A percentile compares a stretch with the other conserved stretches of the same genome.
Conservation (phyloP, 345 rosid genomes). For the Pelargonium nanum region DNA sequence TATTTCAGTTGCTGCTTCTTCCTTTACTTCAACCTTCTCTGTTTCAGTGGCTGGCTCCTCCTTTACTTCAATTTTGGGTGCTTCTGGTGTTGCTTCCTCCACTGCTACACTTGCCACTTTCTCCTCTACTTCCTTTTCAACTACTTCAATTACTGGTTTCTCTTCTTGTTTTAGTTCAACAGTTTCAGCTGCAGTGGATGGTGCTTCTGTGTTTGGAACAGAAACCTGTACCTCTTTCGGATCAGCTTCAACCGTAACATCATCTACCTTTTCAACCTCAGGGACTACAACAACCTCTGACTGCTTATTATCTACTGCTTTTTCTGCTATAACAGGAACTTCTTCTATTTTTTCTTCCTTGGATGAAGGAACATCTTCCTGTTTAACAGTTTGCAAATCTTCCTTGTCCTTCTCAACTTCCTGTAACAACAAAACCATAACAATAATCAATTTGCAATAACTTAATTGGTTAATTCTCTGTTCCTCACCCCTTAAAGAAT, state of each 20-base stretch:
- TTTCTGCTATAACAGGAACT: background rate
- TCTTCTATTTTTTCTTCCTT: background rate
- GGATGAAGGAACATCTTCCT: background rate
- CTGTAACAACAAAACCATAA: background rate
- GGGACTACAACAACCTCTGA: background rate
- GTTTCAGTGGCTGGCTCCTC: no score
- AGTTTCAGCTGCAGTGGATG: no score
- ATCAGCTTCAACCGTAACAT: background rate
- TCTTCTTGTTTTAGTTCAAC: background rate
- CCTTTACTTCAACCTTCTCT: constrained; percentile 2
- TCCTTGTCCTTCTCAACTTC: background rate
- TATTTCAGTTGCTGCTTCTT: constrained; percentile 1
- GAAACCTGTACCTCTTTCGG: background rate
- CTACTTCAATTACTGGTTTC: background rate
- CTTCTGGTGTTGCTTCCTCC: constrained; percentile 2
- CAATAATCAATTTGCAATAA: no score
- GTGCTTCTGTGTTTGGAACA: background rate
- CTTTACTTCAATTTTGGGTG: background rate
- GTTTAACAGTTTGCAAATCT: no score
- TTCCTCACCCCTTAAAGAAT: no score
- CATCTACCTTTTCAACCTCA: background rate
- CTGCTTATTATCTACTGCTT: background rate
- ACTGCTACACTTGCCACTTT: background rate
- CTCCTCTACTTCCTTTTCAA: background rate
- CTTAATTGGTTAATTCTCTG: no score